phyloP scores from a whole-genome alignment of 495 filamentous ascomycete species.

The Chlorociboria aeruginascens region DNA sequence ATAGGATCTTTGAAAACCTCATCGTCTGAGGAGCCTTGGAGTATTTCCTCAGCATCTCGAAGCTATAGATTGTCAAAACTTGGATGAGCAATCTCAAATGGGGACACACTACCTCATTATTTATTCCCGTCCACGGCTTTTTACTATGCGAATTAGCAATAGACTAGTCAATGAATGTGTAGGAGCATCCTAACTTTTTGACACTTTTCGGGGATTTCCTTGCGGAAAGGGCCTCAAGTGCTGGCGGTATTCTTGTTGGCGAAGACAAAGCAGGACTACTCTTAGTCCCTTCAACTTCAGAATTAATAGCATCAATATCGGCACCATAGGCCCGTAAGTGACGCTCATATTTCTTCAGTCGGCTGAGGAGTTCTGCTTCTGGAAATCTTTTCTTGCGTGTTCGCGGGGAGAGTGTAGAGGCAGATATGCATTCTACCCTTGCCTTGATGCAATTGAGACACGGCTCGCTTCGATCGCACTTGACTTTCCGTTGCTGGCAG shows the following conservation, averaged over 20 bases:
- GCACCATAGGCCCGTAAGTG: slow-evolving; percentile 3
- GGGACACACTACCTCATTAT: background rate
- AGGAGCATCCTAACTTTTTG: slow-evolving; percentile 1
- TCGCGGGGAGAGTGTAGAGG: slow-evolving; percentile 25
- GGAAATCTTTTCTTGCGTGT: slow-evolving; percentile 27
- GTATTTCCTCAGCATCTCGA: background rate
- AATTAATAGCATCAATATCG: background rate
- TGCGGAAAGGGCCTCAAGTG: background rate
- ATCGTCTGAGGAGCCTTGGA: slow-evolving; percentile 5
- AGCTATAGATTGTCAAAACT: background rate
- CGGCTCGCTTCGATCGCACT: slow-evolving; percentile 36
- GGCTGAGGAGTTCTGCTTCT: slow-evolving; percentile 19
- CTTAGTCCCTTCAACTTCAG: slow-evolving; percentile 19
- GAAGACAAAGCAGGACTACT: slow-evolving; percentile 16
- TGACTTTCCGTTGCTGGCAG: slow-evolving; percentile 57
- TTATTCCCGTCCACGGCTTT: background rate
- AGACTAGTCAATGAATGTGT: background rate
- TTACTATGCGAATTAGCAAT: background rate
- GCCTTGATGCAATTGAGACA: slow-evolving; percentile 35
- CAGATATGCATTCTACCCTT: slow-evolving; percentile 26
- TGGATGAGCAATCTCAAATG: background rate
- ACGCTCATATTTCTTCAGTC: slow-evolving; percentile 21
- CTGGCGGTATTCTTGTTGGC: background rate
- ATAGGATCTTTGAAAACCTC: background rate
- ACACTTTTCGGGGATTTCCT: background rate